A percentile compares a stretch with the other conserved stretches of the same genome.
phyloP scores from a whole-genome alignment of 768 basidiomycete species.

The Lactifluus pinguis region DNA sequence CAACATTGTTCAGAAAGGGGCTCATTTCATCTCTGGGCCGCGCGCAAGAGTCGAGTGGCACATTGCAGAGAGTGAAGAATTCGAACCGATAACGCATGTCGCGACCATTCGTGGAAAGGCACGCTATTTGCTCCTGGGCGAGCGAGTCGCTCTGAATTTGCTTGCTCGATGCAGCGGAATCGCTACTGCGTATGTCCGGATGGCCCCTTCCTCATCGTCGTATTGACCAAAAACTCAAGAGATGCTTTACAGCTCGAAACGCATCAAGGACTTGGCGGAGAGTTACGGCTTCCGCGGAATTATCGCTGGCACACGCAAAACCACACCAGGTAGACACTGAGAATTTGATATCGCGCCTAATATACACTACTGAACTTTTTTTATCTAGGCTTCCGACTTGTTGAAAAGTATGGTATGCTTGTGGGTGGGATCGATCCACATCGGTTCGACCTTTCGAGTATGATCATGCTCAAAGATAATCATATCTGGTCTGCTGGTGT shows the following conservation, averaged over 20 bases:
- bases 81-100: slow-evolving; percentile 74
- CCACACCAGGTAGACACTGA: slow-evolving; percentile 65
- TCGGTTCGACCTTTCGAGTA: slow-evolving; percentile 92
- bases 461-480: slow-evolving; percentile 99
- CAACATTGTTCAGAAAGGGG: too few species aligned
- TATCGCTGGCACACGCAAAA: slow-evolving; percentile 94
- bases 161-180: slow-evolving; percentile 95
- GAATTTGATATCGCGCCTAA: neutral
- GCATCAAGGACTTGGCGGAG: slow-evolving; percentile 68
- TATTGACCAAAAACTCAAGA: neutral
- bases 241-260: slow-evolving; percentile 54
- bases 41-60: slow-evolving; percentile 84
- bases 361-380: neutral
- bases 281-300: slow-evolving; percentile 76
- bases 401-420: slow-evolving; percentile 98
- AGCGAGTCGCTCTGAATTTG: slow-evolving; percentile 87
- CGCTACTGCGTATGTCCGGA: slow-evolving; percentile 71
- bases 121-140: slow-evolving; percentile 80
- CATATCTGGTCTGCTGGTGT: slow-evolving; percentile 95
- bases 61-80: slow-evolving; percentile 70
- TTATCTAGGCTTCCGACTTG: slow-evolving; percentile 78
- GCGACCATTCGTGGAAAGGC: slow-evolving; percentile 90
- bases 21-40: neutral
- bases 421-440: slow-evolving; percentile 96
- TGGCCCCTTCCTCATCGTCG: neutral